phyloP scores from a whole-genome alignment of 139 green algal genomes.

The Coccomyxa sp. region DNA sequence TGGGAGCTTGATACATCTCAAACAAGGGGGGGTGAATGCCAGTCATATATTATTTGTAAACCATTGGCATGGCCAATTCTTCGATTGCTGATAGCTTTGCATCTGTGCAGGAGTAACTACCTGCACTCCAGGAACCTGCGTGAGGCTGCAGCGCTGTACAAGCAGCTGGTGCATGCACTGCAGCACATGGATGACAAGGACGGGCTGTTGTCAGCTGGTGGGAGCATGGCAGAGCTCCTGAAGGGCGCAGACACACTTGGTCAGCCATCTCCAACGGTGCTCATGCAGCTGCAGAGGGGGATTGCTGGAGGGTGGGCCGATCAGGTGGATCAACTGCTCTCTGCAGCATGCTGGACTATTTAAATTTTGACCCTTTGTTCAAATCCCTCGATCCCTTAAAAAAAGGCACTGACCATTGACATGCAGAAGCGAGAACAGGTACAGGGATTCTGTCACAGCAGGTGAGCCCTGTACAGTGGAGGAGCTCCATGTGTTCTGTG shows the following conservation, averaged over 20 bases:
- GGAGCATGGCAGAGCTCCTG: not conserved
- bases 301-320: slow-evolving; percentile 88
- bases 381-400: not conserved
- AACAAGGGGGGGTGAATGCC: too few relatives aligned
- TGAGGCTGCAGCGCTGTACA: slow-evolving; percentile 63
- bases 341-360: not conserved
- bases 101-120: slow-evolving; percentile 40
- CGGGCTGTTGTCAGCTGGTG: not conserved
- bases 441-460: not conserved
- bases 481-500: not conserved
- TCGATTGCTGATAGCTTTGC: not conserved
- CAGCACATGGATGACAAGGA: not conserved
- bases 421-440: not conserved
- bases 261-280: slow-evolving; percentile 16
- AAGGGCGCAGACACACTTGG: slow-evolving; percentile 1
- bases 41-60: not conserved
- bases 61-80: not conserved
- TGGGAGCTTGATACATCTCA: too few relatives aligned
- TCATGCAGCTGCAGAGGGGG: slow-evolving; percentile 53
- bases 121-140: slow-evolving; percentile 68
- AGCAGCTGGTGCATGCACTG: slow-evolving; percentile 58
- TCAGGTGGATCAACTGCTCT: slow-evolving; percentile 28
- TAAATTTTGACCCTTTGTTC: not conserved
- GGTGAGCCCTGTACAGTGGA: not conserved
- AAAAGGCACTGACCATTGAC: not conserved